Conservation (phyloP, 148 eudicot species). For the Camellia granthamiana region DNA sequence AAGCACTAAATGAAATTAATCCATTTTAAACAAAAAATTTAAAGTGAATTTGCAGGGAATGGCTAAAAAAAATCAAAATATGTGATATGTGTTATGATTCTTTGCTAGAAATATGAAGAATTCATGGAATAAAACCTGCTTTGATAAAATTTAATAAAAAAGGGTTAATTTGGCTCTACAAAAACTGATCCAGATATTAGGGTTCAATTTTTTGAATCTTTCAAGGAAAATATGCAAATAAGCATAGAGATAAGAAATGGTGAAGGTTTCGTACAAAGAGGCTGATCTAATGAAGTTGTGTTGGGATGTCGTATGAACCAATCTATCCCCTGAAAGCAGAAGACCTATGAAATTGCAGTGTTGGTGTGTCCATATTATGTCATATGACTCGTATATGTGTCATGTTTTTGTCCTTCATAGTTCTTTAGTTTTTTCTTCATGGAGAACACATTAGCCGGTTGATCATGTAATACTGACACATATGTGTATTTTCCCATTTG, state of each 20-base stretch:
- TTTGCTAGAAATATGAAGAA: neutral
- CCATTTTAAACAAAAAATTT: neutral
- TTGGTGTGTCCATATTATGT: no score
- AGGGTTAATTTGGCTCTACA: neutral
- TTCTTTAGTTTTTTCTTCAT: neutral
- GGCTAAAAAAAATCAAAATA: neutral
- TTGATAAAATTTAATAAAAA: neutral
- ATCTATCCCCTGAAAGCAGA: neutral
- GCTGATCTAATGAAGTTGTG: neutral
- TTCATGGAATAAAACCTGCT: neutral
- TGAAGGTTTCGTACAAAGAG: neutral
- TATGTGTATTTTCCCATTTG: neutral
- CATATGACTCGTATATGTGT: no score
- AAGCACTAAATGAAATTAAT: neutral
- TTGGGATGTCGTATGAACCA: neutral
- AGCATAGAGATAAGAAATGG: neutral
- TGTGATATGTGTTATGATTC: neutral
- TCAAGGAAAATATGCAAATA: neutral
- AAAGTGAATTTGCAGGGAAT: neutral
- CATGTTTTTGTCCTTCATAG: no score
- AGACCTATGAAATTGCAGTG: neutral
- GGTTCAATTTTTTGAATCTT: neutral
- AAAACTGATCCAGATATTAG: neutral
- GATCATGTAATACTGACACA: neutral
- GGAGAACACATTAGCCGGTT: no score